Evolutionary conservation across 2,329 filamentous ascomycete genomes (phyloP), one percentile per base, ranked within the genome.

Genomic region (Lomentospora prolificans): DNA sequence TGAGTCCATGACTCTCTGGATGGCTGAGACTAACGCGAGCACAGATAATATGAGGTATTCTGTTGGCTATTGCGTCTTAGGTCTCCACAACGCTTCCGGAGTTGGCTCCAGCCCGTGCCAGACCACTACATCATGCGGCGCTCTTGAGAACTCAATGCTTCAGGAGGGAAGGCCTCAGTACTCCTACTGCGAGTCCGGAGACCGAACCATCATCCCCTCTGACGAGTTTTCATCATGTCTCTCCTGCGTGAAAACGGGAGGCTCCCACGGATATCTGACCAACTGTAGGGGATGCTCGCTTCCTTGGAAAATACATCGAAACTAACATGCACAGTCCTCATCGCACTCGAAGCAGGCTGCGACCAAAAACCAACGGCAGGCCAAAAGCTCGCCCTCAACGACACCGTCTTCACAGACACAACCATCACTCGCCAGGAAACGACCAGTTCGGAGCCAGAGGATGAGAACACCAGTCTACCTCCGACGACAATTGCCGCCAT

Each of bases 31-130:
- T 51, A 30, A 51, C 48, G 14, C 12, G 8, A 17, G 36, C 25
- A n/a, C 50, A 81, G 78, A 82, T 59, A 81, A 82, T 59, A 63
- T 80, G 46, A 70, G 78, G 59, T 81, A 78, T 62, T 69, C 74
- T 10, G 70, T 80, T 48, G 71, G 75, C 56, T 75, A 75, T 58
- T 82, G 79, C 62, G 61, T 81, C 50, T 77, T 79, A 61, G 75
- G 73, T 8, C 78, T 71, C 57, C 77, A 75, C 12, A 75, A 81
- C 58, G 75, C 70, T 44, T 72, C 72, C 0, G 68, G 64, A 17
- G 64, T 74, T 8, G 69, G 67, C 7, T 73, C 74, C 1, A 73
- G 69, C 10, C 78, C 78, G 1, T 82, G 79, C 64, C 69, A 72
- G 39, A 80, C 77, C 0, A 72, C 71, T 5, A 72, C 70, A 3